Conservation (phyloP, 208 protist species). For the Leishmania turanica region DNA sequence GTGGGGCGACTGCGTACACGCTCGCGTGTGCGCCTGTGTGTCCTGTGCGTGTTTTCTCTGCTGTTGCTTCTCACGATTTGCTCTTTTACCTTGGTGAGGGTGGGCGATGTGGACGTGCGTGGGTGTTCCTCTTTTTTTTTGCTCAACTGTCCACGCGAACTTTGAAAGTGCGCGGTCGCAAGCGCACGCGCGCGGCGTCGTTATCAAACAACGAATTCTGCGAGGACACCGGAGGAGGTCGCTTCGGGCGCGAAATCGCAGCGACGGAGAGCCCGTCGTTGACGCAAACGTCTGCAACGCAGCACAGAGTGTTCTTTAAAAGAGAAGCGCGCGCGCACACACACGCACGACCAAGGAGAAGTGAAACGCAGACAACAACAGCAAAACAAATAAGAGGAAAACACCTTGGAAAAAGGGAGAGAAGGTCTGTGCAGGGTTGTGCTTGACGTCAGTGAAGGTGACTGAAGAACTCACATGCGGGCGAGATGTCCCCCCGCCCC, state of each 20-base stretch:
- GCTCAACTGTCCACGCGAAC: not conserved
- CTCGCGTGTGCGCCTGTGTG: not conserved
- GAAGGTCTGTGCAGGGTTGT: not conserved
- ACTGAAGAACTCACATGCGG: not conserved
- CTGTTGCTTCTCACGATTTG: not conserved
- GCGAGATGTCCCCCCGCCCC: not conserved
- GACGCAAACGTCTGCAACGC: not conserved
- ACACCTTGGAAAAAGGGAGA: not conserved
- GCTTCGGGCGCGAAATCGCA: not conserved
- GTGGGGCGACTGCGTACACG: not conserved
- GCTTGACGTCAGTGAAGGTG: not conserved
- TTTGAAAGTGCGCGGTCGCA: not conserved
- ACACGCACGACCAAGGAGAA: not conserved
- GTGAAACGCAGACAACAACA: slow-evolving; percentile 5
- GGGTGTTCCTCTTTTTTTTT: not conserved
- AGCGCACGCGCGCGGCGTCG: not conserved
- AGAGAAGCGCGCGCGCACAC: not conserved
- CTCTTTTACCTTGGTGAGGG: not conserved
- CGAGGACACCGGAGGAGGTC: not conserved
- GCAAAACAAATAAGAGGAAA: slow-evolving; percentile 1
- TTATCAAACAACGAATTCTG: not conserved
- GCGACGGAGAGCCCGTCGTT: not conserved
- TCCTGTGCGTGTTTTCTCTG: not conserved
- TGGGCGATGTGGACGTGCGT: not conserved
- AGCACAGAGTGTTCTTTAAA: not conserved